Conservation (phyloP, 1,284 basidiomycete genomes). For the Microbotryomycetes sp. region DNA sequence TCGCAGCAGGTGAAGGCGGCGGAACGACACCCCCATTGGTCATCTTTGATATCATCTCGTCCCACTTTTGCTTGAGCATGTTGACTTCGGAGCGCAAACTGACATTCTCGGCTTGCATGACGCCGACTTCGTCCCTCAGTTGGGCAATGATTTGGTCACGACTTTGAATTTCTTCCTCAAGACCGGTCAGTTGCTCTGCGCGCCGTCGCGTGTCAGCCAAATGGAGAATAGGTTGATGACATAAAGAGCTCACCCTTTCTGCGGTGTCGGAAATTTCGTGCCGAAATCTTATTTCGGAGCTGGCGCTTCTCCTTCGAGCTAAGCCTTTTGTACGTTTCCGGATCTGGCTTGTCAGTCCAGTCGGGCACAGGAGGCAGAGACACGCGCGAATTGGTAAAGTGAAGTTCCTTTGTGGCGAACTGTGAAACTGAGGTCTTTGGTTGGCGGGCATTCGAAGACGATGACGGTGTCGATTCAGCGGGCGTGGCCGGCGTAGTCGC, state of each 20-base stretch:
- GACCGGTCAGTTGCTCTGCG: constrained; percentile 52
- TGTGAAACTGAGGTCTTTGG: constrained; percentile 18
- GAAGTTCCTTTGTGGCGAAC: constrained; percentile 21
- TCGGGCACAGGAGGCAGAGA: constrained; percentile 33
- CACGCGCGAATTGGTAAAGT: constrained; percentile 16
- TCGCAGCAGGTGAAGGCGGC: constrained; percentile 5
- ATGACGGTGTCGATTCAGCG: not conserved
- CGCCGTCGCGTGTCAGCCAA: constrained; percentile 55
- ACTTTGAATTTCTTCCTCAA: constrained; percentile 83
- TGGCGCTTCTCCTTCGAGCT: constrained; percentile 93
- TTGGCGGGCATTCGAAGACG: not conserved
- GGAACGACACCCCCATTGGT: constrained; percentile 40
- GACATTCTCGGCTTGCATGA: constrained; percentile 56
- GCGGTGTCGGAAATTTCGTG: constrained; percentile 85
- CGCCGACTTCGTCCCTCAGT: constrained; percentile 61
- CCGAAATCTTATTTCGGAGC: constrained; percentile 92
- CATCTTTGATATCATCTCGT: constrained; percentile 40
- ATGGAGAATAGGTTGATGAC: not conserved
- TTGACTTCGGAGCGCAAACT: constrained; percentile 76
- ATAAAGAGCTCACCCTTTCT: constrained; percentile 61
- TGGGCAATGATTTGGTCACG: constrained; percentile 83
- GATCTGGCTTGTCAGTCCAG: constrained; percentile 50
- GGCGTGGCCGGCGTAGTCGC: not conserved
- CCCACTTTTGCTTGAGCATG: constrained; percentile 59
- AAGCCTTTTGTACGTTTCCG: constrained; percentile 94